Evolutionary conservation across 169 alveolate genomes (phyloP).

Genomic region (Plasmodium gonderi): DNA sequence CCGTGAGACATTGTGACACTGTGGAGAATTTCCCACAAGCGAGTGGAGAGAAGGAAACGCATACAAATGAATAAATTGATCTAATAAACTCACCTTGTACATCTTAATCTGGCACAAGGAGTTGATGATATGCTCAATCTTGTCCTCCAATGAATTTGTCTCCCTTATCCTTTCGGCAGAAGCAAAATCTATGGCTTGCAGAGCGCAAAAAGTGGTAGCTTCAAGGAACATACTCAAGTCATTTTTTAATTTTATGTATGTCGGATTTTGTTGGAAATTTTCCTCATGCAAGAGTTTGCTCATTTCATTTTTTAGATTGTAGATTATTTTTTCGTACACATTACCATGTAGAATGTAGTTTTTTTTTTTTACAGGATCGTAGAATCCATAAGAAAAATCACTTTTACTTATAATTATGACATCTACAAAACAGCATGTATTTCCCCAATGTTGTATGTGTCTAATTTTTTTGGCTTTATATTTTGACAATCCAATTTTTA

Average conservation of each 20-base stretch:
- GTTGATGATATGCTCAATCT: slow-evolving; percentile 42
- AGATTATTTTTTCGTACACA: slow-evolving; percentile 49
- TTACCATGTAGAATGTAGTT: slow-evolving; percentile 23
- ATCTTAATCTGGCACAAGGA: slow-evolving; percentile 55
- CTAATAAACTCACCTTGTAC: background rate
- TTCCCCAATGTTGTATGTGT: slow-evolving; percentile 44
- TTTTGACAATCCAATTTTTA: slow-evolving; percentile 59
- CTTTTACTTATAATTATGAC: slow-evolving; percentile 69
- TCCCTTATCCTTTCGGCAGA: slow-evolving; percentile 40
- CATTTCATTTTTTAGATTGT: slow-evolving; percentile 53
- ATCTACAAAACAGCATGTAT: slow-evolving; percentile 49
- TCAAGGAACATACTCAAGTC: slow-evolving; percentile 51
- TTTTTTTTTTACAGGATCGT: slow-evolving; percentile 20
- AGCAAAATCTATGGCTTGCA: slow-evolving; percentile 70
- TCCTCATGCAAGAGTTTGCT: slow-evolving; percentile 37
- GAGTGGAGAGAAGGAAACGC: too few relatives aligned
- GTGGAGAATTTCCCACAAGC: too few relatives aligned
- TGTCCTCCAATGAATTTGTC: background rate
- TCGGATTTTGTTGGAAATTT: slow-evolving; percentile 28
- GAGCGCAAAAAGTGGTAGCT: slow-evolving; percentile 53
- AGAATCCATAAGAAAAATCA: slow-evolving; percentile 72
- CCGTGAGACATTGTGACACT: too few relatives aligned
- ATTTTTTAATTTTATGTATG: slow-evolving; percentile 32
- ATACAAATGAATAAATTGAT: too few relatives aligned
- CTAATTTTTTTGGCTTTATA: slow-evolving; percentile 61